A percentile compares a stretch with the other conserved stretches of the same genome.
Conservation (phyloP, 202 grass and related monocot species). For the Setaria italica region DNA sequence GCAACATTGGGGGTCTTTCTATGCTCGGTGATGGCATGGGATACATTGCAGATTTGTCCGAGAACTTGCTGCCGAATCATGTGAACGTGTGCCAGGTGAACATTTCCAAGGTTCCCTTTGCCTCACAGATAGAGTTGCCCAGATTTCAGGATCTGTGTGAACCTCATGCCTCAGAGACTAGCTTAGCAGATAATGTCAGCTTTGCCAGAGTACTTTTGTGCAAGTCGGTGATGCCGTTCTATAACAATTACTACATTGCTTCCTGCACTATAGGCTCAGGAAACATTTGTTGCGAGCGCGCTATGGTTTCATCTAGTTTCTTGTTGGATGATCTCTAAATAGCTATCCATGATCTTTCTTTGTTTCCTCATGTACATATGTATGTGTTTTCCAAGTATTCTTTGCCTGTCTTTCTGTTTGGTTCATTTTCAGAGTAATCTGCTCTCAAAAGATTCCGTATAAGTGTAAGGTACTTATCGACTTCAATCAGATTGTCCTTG, state of each 20-base stretch:
- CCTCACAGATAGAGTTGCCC: background rate
- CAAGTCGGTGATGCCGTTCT: slow-evolving; percentile 26
- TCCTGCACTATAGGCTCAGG: background rate
- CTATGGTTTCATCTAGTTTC: background rate
- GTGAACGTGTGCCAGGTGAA: background rate
- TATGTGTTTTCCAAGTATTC: background rate
- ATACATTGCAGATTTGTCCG: background rate
- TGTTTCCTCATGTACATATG: background rate
- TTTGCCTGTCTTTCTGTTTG: background rate
- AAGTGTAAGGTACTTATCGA: background rate
- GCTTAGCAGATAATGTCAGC: background rate
- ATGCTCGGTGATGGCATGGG: slow-evolving; percentile 4
- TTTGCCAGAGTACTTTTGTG: background rate
- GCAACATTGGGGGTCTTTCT: background rate
- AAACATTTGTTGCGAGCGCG: background rate
- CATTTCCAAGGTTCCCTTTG: background rate
- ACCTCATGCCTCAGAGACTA: background rate
- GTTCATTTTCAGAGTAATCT: background rate
- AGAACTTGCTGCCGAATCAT: background rate
- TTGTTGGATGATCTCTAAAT: background rate
- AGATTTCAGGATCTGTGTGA: slow-evolving; percentile 1
- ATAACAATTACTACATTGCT: background rate
- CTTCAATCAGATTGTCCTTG: background rate
- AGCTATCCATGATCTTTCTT: background rate
- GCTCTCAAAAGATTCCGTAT: background rate